Base-by-base conservation (phyloP, 192 early-diverging fungal species). In the Backusella mclennaniae region DNA sequence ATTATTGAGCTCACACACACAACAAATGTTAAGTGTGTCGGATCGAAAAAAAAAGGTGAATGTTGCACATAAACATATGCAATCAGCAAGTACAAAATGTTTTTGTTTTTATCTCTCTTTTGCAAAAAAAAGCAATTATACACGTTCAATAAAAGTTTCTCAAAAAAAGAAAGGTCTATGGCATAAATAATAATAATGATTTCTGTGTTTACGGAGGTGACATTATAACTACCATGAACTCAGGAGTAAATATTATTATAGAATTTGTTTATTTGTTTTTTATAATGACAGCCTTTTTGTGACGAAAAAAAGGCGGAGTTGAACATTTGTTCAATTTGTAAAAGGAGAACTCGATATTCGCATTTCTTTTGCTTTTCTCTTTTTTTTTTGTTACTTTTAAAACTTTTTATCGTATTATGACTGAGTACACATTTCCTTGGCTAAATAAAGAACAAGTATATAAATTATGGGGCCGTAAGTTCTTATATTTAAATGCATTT, bases 171-270 rank as follows among this genome's bases (percentile, higher is more conserved):
- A 44, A 17, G 5, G 7, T 21, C 2, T 8, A 56, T 23, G 21
- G 8, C 6, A 53, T 53, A 21, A 53, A 53, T n/a, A 53, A 44
- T 15, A 44, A 44, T 15, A 17, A 4, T 56, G 21, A 0, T 21
- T n/a, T 56, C 0, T 56, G 19, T 23, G n/a, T 56, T 23, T 56
- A 19, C 3, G 56, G 4, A 8, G 56, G 12, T 63, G 23, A 29
- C 3, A 29, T 63, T 63, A 63, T 14, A 63, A 63, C 4, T 19
- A 29, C 42, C 42, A 17, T 44, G 42, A 6, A 29, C 12, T 63
- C 56, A 63, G 56, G 56, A 63, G 56, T 63, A 63, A 53, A 26
- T 63, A 11, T 63, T 59, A 59, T 59, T 63, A 63, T 26, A 56
- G 26, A 26, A 9, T 63, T 63, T 63, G 56, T 63, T 63, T 63